phyloP scores from a whole-genome alignment of 495 filamentous ascomycete species.

The Podospora fimiseda region DNA sequence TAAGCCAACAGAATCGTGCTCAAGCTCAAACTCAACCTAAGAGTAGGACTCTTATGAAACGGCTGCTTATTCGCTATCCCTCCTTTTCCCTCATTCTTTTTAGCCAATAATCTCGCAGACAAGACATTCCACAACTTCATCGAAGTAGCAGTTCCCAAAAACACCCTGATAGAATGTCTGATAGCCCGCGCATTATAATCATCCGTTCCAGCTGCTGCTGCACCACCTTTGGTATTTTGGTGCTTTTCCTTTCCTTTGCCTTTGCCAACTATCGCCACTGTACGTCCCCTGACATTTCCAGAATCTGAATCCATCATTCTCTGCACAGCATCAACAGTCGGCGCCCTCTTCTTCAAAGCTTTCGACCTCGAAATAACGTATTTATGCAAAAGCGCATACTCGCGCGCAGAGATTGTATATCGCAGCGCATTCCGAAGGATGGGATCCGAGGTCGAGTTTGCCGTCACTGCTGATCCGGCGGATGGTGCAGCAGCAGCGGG shows the following conservation, averaged over 20 bases:
- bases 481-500: too few relatives aligned
- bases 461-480: constrained; percentile 21
- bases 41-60: constrained; percentile 60
- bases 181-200: constrained; percentile 77
- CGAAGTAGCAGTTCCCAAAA: constrained; percentile 59
- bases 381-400: constrained; percentile 76
- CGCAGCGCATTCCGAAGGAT: constrained; percentile 72
- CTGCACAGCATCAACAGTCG: constrained; percentile 44
- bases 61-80: constrained; percentile 35
- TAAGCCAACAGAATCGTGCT: constrained; percentile 82
- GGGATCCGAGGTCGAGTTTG: constrained; percentile 46
- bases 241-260: constrained; percentile 22
- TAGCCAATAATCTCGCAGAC: constrained; percentile 36
- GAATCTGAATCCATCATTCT: constrained; percentile 39
- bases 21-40: constrained; percentile 73
- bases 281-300: too few relatives aligned
- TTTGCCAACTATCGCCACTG: not conserved
- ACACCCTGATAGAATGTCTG: constrained; percentile 68
- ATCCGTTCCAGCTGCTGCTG: constrained; percentile 32
- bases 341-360: constrained; percentile 54
- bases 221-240: constrained; percentile 1
- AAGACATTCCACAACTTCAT: constrained; percentile 65
- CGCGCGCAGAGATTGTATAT: constrained; percentile 75
- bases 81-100: constrained; percentile 32
- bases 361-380: constrained; percentile 64